Percentiles rank a stretch among this genome's conserved stretches.
Evolutionary conservation across 257 asterid species (phyloP).

Genomic region (Penstemon barbatus): DNA sequence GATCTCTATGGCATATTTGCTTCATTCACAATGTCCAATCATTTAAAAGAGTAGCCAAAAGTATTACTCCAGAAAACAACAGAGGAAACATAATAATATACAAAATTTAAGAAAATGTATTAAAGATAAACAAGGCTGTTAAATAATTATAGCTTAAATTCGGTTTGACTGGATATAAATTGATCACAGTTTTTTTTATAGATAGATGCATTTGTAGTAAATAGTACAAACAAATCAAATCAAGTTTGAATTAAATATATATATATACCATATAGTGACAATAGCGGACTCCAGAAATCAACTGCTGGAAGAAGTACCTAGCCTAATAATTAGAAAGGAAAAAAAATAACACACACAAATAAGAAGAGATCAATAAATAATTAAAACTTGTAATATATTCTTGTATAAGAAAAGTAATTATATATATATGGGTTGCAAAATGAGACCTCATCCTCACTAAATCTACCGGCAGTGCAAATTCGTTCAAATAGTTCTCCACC

Average conservation of each 20-base stretch:
- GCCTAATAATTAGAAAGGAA: slow-evolving; percentile 28
- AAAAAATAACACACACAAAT: not conserved
- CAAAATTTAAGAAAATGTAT: not conserved
- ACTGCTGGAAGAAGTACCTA: slow-evolving; percentile 57
- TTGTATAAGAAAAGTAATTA: not conserved
- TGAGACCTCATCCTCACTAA: slow-evolving; percentile 66
- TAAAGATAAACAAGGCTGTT: no score
- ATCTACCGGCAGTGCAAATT: slow-evolving; percentile 63
- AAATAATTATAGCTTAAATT: no score
- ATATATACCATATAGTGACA: slow-evolving; percentile 56
- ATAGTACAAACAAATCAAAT: no score
- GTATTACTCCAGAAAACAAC: not conserved
- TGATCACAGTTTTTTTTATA: no score
- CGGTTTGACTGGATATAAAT: no score
- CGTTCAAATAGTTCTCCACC: slow-evolving; percentile 75
- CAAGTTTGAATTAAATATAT: no score
- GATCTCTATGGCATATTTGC: slow-evolving; percentile 80
- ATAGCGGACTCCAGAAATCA: slow-evolving; percentile 52
- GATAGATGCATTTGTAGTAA: no score
- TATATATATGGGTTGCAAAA: not conserved
- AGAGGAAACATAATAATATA: not conserved
- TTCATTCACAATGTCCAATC: slow-evolving; percentile 26
- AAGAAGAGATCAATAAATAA: not conserved
- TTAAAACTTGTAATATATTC: not conserved
- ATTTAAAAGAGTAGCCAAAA: not conserved